A percentile compares a stretch with the other conserved stretches of the same genome.
Conservation (phyloP, 106 monocot genomes). For the Phalaenopsis aphrodite region DNA sequence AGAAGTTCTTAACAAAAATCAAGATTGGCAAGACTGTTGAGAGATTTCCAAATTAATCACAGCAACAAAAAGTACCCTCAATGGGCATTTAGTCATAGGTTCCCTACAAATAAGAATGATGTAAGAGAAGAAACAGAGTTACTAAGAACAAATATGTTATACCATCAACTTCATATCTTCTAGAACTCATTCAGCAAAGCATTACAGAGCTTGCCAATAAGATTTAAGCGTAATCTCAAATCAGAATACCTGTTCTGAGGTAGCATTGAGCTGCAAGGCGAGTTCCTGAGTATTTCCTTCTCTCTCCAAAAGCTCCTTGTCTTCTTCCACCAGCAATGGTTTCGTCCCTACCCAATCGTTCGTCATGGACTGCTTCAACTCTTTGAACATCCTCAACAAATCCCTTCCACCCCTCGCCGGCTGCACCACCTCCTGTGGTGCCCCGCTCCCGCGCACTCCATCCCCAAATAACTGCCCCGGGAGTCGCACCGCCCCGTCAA, state of each 20-base stretch:
- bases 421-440: slow-evolving; percentile 46
- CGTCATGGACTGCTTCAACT: slow-evolving; percentile 61
- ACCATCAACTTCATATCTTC: neutral
- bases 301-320: slow-evolving; percentile 56
- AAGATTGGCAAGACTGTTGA: neutral
- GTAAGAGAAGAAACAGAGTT: neutral
- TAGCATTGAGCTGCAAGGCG: slow-evolving; percentile 44
- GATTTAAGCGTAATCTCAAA: neutral
- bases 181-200: neutral
- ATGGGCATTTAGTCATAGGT: too few relatives aligned
- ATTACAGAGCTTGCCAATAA: neutral
- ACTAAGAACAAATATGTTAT: neutral
- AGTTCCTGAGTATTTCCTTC: slow-evolving; percentile 51
- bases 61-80: neutral
- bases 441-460: slow-evolving; percentile 4
- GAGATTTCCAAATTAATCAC: neutral
- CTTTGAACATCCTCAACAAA: slow-evolving; percentile 65
- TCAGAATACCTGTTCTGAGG: slow-evolving; percentile 51
- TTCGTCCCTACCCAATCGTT: slow-evolving; percentile 58
- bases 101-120: neutral
- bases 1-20: too few relatives aligned
- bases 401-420: slow-evolving; percentile 66
- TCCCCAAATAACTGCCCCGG: slow-evolving; percentile 64
- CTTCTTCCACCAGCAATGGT: slow-evolving; percentile 56
- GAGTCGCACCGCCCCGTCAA: slow-evolving; percentile 56